Evolutionary conservation across 2,329 filamentous ascomycete species (phyloP), one percentile per base, ranked within the genome.

Genomic region (Penicillium psychrosexuale): DNA sequence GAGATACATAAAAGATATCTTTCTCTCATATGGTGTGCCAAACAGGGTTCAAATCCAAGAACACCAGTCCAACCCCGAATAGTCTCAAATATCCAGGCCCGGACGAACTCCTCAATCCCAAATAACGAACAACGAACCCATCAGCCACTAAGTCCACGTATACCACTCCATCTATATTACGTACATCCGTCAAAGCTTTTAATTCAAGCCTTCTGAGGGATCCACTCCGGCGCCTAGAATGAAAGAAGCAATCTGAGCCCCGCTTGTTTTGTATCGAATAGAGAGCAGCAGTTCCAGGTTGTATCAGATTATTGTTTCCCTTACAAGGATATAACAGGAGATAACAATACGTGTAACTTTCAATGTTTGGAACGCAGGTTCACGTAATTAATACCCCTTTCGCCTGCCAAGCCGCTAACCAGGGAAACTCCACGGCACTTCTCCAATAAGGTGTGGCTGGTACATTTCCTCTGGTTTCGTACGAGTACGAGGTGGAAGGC

Each of bases 371-470:
- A 37, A 11, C 8, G 30, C 42, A 15, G 1, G 22, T 28, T 22
- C 8, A 33, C 33, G 22, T 52, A 33, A 40, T 13, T 8, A 30
- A 24, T 22, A 34, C 47, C 45, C 40, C 45, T 8, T 34, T 30
- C 13, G 15, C n/a, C 9, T 37, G 60, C 60, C 60, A 62, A 61
- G 60, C 22, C 56, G 17, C 51, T 61, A 52, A 42, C 43, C 17
- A 31, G 13, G 44, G 49, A 52, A 47, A 49, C 28, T 36, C 40
- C 47, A 51, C 47, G 28, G 7, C 30, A 4, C 37, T 34, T 43
- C 37, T 34, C 44, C 22, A 53, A 48, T 34, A 13, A 30, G 24
- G 40, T 51, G 45, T 43, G 38, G 42, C 50, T 55, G 27, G 47
- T 46, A 22, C 38, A n/a, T 15, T 42, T 30, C 19, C 22, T 42